Base-by-base conservation (phyloP, 2,329 filamentous ascomycete genomes). In the Calonectria ilicicola region DNA sequence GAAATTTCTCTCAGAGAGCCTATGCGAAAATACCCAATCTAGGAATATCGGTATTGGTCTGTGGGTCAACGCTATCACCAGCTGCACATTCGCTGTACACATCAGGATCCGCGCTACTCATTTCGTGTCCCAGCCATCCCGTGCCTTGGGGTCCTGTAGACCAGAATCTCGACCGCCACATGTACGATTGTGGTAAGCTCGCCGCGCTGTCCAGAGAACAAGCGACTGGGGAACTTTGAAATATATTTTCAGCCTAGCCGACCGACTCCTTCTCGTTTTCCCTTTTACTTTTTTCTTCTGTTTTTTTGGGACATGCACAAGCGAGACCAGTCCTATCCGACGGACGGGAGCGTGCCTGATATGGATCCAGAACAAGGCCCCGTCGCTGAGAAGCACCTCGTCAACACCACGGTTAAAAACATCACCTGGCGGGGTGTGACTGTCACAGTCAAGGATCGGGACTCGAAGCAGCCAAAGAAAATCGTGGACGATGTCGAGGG, bases 391-490 rank as follows among this genome's bases (percentile, higher is more conserved):
- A 86, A 87, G 56, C 89, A 92, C 75, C 84, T 93, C 26, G 84
- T 85, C 53, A 95, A 95, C 83, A 88, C 89, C 19, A 89, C 89
- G 0, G 90, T 96, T 47, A 85, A 87, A 32, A 90, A 84, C 77
- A 91, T 95, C 75, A 87, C 90, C 4, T 96, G 94, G 93, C 85
- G 87, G 58, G 86, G 88, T 67, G 85, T 95, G 64, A 91, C 88
- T 0, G 94, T 96, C 60, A 92, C 89, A 0, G 93, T 96, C 75
- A 94, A 94, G 78, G 93, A 96, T 82, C 87, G 90, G 6, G 86
- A 90, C 74, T 92, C 92, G 1, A 92, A 93, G 77, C 80, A 90
- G 74, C 87, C 90, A 1, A 91, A 91, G 76, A 86, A 88, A 21
- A 91, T 96, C 70, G 87, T 96, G 5, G 87, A 89, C 38, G 85